Conservation (phyloP, 495 filamentous ascomycete species). For the Aspergillus sclerotioniger region DNA sequence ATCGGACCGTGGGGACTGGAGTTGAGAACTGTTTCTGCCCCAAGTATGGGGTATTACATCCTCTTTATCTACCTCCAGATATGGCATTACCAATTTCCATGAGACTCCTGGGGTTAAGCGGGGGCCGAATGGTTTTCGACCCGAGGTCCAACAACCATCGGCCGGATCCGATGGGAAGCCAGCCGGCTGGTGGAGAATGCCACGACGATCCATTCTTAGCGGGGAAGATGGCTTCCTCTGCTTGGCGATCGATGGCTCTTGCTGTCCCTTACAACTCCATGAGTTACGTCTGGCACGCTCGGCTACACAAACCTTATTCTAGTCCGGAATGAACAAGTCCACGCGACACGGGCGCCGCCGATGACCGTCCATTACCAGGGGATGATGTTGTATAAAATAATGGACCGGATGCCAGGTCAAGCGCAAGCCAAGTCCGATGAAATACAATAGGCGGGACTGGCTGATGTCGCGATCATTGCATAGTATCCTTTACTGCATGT, state of each 20-base stretch:
- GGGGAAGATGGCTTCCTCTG: conserved; percentile 4
- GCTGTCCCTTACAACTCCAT: not conserved
- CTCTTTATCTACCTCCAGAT: not conserved
- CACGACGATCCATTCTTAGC: conserved; percentile 6
- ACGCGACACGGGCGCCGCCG: conserved; percentile 14
- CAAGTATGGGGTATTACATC: no score
- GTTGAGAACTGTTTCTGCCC: no score
- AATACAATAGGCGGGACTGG: not conserved
- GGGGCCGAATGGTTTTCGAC: not conserved
- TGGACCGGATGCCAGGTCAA: not conserved
- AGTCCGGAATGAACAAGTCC: conserved; percentile 7
- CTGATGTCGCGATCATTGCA: conserved; percentile 2
- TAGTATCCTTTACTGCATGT: not conserved
- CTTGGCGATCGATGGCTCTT: not conserved
- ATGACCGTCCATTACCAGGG: conserved; percentile 6
- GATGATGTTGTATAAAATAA: conserved; percentile 7
- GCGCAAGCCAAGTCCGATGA: not conserved
- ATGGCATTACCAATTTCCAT: not conserved
- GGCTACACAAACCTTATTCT: conserved; percentile 1
- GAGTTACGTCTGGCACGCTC: not conserved
- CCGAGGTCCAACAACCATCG: conserved; percentile 14
- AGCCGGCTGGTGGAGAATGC: conserved; percentile 7
- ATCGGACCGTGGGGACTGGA: no score
- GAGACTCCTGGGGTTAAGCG: not conserved
- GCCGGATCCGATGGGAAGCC: conserved; percentile 20